Evolutionary conservation across 2,329 filamentous ascomycete species (phyloP), one percentile per base, ranked within the genome.

Genomic region (Leptographium procerum): DNA sequence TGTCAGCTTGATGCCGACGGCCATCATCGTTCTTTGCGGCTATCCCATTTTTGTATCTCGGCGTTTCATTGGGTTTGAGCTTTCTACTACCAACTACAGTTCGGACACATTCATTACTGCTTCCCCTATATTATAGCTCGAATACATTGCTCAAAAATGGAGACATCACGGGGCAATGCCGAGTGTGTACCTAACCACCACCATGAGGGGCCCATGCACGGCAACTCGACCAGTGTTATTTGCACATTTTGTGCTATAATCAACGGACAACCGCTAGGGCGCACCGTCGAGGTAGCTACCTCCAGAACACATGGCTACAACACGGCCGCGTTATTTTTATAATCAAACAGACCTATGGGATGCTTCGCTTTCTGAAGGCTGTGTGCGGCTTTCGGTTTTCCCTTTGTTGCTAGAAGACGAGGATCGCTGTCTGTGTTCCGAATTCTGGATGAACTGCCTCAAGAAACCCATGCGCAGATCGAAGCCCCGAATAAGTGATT

Each of bases 381-480:
- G 22, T 24, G 40, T 36, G 11, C 10, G 47, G 24, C 4, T 5
- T 6, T 26, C 50, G 24, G 52, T 13, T 13, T 34, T 29, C 26
- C 5, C 16, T 16, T 9, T 40, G 24, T 36, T 19, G 10, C 6
- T 29, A 6, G 45, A 28, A 31, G 52, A 22, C 1, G 26, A 19
- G 13, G 19, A 29, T 9, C 68, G 66, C 57, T 71, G 69, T 56
- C 75, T 72, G 55, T 73, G 74, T 59, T 78, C 74, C 3, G 75
- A 73, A n/a, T 77, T 75, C n/a, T 74, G 75, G 10, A 82, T 75
- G 3, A 84, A 76, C 64, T 71, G 78, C 56, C 75, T 75, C 61
- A 86, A 65, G 24, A 81, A 71, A 3, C 61, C 70, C 81, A 86
- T 83, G 51, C 79, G 75, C 60, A 73, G 74, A 57, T 81, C 77